Evolutionary conservation across 495 filamentous ascomycete genomes (phyloP).

Genomic region (Podospora pseudopauciseta): DNA sequence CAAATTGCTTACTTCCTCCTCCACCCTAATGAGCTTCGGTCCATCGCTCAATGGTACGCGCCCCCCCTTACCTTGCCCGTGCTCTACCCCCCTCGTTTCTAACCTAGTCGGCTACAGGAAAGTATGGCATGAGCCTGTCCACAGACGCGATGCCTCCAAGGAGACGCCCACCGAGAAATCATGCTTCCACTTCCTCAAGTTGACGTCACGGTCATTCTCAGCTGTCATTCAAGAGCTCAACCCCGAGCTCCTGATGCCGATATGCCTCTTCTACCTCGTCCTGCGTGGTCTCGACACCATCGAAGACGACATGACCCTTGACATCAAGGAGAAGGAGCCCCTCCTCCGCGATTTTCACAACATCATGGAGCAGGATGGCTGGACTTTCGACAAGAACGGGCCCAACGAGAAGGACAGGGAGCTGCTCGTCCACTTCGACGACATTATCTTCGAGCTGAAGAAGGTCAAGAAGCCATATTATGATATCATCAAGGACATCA

Average conservation of each 20-base stretch:
- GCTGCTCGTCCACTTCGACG: constrained; percentile 85
- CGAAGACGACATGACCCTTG: constrained; percentile 96
- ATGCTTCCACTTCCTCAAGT: constrained; percentile 82
- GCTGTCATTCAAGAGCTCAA: constrained; percentile 94
- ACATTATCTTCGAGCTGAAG: constrained; percentile 80
- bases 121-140: constrained; percentile 90
- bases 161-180: constrained; percentile 67
- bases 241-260: constrained; percentile 83
- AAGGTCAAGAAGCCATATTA: constrained; percentile 83
- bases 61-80: not conserved
- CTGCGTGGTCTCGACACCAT: constrained; percentile 92
- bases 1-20: constrained; percentile 70
- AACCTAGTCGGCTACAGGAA: constrained; percentile 57
- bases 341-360: constrained; percentile 77
- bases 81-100: not conserved
- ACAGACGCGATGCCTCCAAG: constrained; percentile 71
- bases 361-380: constrained; percentile 75
- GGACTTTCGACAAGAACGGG: constrained; percentile 82
- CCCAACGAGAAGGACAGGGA: constrained; percentile 93
- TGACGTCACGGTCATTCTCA: constrained; percentile 90
- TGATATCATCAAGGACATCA: constrained; percentile 89
- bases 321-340: constrained; percentile 76
- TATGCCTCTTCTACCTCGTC: constrained; percentile 90
- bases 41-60: constrained; percentile 84
- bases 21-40: constrained; percentile 74